A percentile compares a stretch with the other conserved stretches of the same genome.
Conservation (phyloP, 2,329 filamentous ascomycete species). For the Zymoseptoria ardabiliae region DNA sequence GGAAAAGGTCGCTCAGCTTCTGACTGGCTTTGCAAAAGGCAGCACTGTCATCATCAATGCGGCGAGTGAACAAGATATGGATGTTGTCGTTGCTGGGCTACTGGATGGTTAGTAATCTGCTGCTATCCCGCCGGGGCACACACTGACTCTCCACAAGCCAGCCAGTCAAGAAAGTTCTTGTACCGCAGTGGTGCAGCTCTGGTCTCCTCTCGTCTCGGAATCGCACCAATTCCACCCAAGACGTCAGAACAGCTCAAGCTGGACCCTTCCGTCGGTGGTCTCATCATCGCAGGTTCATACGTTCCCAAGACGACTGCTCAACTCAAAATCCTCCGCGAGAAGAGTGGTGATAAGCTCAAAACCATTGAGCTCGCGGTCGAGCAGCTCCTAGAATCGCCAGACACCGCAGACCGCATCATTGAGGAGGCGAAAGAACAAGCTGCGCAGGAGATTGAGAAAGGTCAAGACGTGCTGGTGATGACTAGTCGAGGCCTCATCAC, state of each 20-base stretch:
- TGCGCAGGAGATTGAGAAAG: conserved; percentile 30
- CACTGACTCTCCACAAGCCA: neutral
- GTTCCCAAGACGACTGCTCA: conserved; percentile 54
- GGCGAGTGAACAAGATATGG: conserved; percentile 48
- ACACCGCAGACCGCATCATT: conserved; percentile 31
- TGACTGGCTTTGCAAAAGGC: conserved; percentile 33
- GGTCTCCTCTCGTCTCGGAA: conserved; percentile 46
- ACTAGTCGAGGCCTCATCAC: conserved; percentile 49
- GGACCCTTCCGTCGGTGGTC: conserved; percentile 38
- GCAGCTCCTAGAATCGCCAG: conserved; percentile 38
- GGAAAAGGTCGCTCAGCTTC: conserved; percentile 34
- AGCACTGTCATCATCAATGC: conserved; percentile 48
- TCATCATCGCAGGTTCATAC: conserved; percentile 52
- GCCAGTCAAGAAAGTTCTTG: conserved; percentile 37
- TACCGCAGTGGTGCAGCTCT: conserved; percentile 43
- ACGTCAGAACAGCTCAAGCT: conserved; percentile 38
- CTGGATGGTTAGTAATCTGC: conserved; percentile 30
- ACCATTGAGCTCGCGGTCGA: conserved; percentile 45
- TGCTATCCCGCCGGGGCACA: neutral
- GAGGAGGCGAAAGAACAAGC: conserved; percentile 31
- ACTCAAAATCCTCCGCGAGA: conserved; percentile 37
- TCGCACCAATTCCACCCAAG: conserved; percentile 46
- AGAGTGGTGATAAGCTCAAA: conserved; percentile 36
- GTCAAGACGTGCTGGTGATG: conserved; percentile 52
- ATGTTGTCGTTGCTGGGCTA: conserved; percentile 47